Base-by-base conservation (phyloP, 257 asterid species). In the Eustoma russellianum region DNA sequence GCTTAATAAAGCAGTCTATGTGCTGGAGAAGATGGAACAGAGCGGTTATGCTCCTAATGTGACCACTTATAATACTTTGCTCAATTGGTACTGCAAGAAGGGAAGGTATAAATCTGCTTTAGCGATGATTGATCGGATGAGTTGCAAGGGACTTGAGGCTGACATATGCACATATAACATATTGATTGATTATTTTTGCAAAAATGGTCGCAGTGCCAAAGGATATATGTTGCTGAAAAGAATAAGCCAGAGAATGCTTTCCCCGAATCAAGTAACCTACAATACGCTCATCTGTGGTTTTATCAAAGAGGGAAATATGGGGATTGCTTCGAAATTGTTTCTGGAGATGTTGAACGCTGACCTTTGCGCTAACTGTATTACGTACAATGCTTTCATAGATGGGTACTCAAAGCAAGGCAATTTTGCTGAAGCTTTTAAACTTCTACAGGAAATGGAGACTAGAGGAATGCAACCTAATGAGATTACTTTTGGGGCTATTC, bases 21-120 rank as follows among this genome's bases (percentile, higher is more conserved):
- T 91, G 45, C 74, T 91, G 0, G 61, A 51, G 52, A 87, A 77
- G 70, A 91, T 91, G 94, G 96, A 84, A 79, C 87, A 80, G 69
- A 79, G 95, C 60, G 98, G 95, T 35, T 86, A 80, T 74, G 80
- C 79, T 16, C 96, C 88, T 0, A 85, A 61, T n/a, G 68, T 77
- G 41, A 94, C 88, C 67, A 84, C 95, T 75, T 91, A 91, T n/a
- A 91, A 91, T 57, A 82, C 95, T 6, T 74, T 91, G 56, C 75
- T 91, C 53, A 88, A 76, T 67, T 84, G 96, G 95, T 82, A 52
- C 59, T 79, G 92, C 78, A 91, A 91, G 74, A 80, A 71, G 70
- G 82, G 87, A 19, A 77, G 82, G 72, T 80, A 77, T 69, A 87
- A 80, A 70, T 74, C 83, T 52, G 96, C 94, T 44, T 41, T 46